Evolutionary conservation across 306 rosid genomes (phyloP).

Genomic region (Ormosia semicastrata): DNA sequence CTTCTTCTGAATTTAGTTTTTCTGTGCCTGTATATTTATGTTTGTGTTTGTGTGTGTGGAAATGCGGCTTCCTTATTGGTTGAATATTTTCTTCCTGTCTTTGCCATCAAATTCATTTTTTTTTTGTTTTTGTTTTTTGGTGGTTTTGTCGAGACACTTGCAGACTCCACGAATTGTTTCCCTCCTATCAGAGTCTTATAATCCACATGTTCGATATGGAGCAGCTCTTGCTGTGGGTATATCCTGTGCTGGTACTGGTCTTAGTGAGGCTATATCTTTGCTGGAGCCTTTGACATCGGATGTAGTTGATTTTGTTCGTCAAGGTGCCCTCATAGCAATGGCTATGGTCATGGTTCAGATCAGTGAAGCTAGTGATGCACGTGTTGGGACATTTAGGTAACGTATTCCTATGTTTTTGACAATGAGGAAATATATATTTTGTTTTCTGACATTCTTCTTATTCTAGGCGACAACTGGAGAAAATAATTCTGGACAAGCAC

Average conservation of each 20-base stretch:
- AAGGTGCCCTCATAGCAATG: conserved; percentile 99
- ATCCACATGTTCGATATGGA: conserved; percentile 97
- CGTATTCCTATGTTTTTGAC: neutral
- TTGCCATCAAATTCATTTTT: neutral
- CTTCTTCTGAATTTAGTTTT: neutral
- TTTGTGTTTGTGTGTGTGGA: too few relatives aligned
- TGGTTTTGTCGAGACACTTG: conserved; percentile 20
- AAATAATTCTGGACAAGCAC: conserved; percentile 96
- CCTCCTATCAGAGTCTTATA: conserved; percentile 90
- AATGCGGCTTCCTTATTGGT: neutral
- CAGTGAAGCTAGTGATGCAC: conserved; percentile 95
- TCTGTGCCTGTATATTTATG: neutral
- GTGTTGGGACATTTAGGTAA: conserved; percentile 93
- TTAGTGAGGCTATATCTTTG: conserved; percentile 95
- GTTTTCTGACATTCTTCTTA: conserved; percentile 1
- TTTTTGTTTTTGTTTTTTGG: neutral
- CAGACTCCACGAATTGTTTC: conserved; percentile 98
- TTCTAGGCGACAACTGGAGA: conserved; percentile 90
- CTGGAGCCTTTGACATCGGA: conserved; percentile 95
- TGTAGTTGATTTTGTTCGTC: conserved; percentile 98
- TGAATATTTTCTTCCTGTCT: neutral
- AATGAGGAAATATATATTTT: neutral
- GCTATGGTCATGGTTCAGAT: conserved; percentile 99
- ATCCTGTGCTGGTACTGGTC: conserved; percentile 97
- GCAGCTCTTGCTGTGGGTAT: conserved; percentile 99